These are phyloP conservation scores for Nepenthes mirabilis DNA, from an alignment of 148 eudicot species.

Conservation along the genomic window DNA sequence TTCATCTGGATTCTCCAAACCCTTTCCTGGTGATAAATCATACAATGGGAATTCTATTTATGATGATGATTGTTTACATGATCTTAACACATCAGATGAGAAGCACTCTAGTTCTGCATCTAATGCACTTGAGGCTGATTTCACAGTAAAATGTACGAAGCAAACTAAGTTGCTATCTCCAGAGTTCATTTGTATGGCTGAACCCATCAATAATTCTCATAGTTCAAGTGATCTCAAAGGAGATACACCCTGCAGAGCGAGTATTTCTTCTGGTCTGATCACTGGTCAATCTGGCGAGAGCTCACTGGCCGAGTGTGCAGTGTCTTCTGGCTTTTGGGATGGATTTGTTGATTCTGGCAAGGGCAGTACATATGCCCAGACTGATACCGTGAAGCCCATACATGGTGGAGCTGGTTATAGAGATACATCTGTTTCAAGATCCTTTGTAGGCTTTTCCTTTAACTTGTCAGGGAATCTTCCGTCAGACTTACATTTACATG, in stretches of 20 bases:
- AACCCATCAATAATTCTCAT: slow-evolving; percentile 9
- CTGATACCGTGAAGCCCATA: slow-evolving; percentile 12
- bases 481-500: slow-evolving; percentile 11
- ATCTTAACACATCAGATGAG: slow-evolving; percentile 17
- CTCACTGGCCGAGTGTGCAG: slow-evolving; percentile 31
- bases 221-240: slow-evolving; percentile 11
- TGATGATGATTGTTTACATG: slow-evolving; percentile 20
- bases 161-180: slow-evolving; percentile 13
- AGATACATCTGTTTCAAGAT: slow-evolving; percentile 12
- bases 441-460: slow-evolving; percentile 9
- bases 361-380: slow-evolving; percentile 16
- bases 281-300: slow-evolving; percentile 19
- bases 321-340: slow-evolving; percentile 63
- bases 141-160: slow-evolving; percentile 11
- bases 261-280: slow-evolving; percentile 19
- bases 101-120: slow-evolving; percentile 8
- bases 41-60: slow-evolving; percentile 15
- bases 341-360: slow-evolving; percentile 35
- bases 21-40: slow-evolving; percentile 7
- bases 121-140: slow-evolving; percentile 13
- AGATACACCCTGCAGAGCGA: slow-evolving; percentile 13
- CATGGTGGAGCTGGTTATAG: slow-evolving; percentile 14
- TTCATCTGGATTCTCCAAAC: slow-evolving; percentile 8
- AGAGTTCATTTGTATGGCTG: slow-evolving; percentile 3
- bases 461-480: slow-evolving; percentile 5